phyloP scores from a whole-genome alignment of 2,329 filamentous ascomycete genomes.

The Cordyceps pruinosa region DNA sequence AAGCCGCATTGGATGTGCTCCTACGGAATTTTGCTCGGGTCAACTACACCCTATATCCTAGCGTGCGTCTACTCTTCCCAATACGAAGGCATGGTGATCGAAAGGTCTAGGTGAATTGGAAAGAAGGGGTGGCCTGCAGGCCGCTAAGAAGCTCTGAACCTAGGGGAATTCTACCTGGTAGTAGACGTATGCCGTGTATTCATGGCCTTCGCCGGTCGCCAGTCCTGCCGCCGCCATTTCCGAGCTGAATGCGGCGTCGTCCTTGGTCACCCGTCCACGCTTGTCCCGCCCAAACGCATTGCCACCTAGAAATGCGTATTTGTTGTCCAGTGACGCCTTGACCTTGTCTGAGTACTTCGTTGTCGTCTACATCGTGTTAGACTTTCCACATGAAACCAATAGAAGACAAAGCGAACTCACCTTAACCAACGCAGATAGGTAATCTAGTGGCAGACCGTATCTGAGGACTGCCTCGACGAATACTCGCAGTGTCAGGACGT shows the following conservation, averaged over 20 bases:
- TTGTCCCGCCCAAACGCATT: slow-evolving; percentile 93
- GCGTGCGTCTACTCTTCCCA: background rate
- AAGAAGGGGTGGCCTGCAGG: background rate
- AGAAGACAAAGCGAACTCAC: slow-evolving; percentile 43
- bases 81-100: background rate
- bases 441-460: slow-evolving; percentile 87
- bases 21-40: too few relatives aligned
- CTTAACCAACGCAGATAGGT: slow-evolving; percentile 77
- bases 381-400: background rate
- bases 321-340: slow-evolving; percentile 69
- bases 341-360: slow-evolving; percentile 76
- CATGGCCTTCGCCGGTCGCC: slow-evolving; percentile 61
- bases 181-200: slow-evolving; percentile 95
- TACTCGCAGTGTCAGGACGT: slow-evolving; percentile 81
- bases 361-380: slow-evolving; percentile 54
- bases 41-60: too few relatives aligned
- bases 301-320: slow-evolving; percentile 87
- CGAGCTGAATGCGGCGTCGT: slow-evolving; percentile 69
- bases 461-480: slow-evolving; percentile 98
- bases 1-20: too few relatives aligned
- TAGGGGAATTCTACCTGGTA: slow-evolving; percentile 80
- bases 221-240: slow-evolving; percentile 77
- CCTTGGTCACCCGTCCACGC: slow-evolving; percentile 84
- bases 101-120: slow-evolving; percentile 4
- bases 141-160: background rate